phyloP scores from a whole-genome alignment of 1,139 yeast species.

The Candida albicans region DNA sequence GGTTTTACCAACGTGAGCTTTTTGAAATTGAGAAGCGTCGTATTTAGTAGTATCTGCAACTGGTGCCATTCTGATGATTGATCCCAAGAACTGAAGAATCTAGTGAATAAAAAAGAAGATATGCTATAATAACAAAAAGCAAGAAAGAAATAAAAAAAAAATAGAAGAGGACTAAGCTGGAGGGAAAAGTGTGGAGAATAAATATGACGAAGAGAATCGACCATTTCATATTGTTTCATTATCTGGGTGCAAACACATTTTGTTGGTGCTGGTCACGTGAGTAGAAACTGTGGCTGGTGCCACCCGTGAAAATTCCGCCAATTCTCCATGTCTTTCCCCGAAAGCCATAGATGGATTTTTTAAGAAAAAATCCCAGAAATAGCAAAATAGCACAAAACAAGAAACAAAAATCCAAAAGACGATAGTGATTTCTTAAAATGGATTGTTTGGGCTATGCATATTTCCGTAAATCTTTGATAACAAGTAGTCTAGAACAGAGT shows the following conservation, averaged over 20 bases:
- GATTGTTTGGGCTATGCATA: no score
- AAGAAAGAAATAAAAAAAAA: background rate
- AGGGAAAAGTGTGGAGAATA: no score
- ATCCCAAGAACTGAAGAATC: background rate
- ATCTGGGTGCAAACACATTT: background rate
- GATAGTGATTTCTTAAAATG: background rate
- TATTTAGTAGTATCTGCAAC: conserved; percentile 20
- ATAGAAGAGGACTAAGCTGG: background rate
- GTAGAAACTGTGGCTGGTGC: background rate
- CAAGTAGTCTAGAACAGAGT: no score
- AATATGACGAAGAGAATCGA: no score
- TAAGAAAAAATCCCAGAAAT: background rate
- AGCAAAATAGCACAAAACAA: background rate
- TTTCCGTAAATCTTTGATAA: no score
- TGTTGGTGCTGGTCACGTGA: background rate
- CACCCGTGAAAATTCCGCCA: background rate
- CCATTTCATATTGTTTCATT: no score
- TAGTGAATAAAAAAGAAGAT: background rate
- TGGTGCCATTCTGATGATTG: conserved; percentile 14
- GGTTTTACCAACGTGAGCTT: conserved; percentile 25
- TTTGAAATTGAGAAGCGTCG: conserved; percentile 32
- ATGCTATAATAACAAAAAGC: background rate
- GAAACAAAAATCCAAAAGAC: background rate
- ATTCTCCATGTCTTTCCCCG: no score
- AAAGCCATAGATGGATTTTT: no score